Evolutionary conservation across 2,329 filamentous ascomycete genomes (phyloP), one percentile per base, ranked within the genome.

Genomic region (Trichoderma cornu-damae): DNA sequence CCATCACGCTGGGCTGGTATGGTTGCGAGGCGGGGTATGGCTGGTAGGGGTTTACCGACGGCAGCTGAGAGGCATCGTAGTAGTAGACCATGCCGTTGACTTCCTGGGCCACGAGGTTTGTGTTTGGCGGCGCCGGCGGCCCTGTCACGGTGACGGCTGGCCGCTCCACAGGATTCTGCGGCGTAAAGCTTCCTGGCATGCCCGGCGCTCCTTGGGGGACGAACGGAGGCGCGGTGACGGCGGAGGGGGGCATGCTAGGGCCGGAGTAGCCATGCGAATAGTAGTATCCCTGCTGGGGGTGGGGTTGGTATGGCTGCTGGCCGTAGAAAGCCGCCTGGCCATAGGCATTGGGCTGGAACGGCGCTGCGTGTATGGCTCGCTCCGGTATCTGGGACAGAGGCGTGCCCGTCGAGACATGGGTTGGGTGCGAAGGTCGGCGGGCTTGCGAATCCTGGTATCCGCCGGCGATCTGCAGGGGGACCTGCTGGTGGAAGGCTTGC

Each of bases 61-160:
- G 76, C 47, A 92, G 75, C 67, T 91, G 87, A n/a, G 85, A 80
- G 6, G 89, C 81, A 67, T 96, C 89, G 66, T 91, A 92, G 70
- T 96, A 99, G 72, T 96, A 97, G 1, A 96, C 91, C 82, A 95
- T 97, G 61, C 94, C 94, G 64, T 96, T 96, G 62, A 87, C 86
- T 75, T 97, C 93, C 70, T 96, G 92, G 0, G 90, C 90, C 47
- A 87, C 81, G 40, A 84, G 70, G 61, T 77, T 81, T 16, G 76
- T 66, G 28, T 68, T 66, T 28, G 63, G 43, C n/a, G 64, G 52
- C 5, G 67, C 58, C 9, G 61, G 59, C 40, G 66, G 66, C n/a
- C 61, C 63, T 32, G 62, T 63, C 26, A 67, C 63, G 47, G 74
- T 72, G n/a, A 69, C 64, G 26, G 58, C 62, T 40, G 52, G 68